A percentile compares a stretch with the other conserved stretches of the same genome.
Conservation (phyloP, 2,329 filamentous ascomycete species). For the Venturia asperata region DNA sequence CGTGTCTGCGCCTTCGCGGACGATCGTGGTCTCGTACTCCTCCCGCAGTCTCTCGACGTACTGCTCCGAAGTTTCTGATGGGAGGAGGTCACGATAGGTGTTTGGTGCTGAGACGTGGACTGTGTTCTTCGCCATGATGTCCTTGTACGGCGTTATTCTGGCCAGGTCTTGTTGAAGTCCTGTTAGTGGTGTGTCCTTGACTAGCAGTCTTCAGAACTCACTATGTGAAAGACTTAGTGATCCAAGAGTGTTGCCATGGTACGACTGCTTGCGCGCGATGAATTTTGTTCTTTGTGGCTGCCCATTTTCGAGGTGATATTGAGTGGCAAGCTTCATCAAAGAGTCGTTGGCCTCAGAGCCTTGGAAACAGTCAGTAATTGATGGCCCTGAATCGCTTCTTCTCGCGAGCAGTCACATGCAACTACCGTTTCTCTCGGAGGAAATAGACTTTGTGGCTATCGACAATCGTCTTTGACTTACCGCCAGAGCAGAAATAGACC, state of each 20-base stretch:
- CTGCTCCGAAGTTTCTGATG: slow-evolving; percentile 47
- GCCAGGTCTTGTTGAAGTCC: slow-evolving; percentile 52
- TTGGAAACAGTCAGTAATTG: slow-evolving; percentile 34
- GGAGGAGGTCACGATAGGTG: slow-evolving; percentile 50
- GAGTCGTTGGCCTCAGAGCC: slow-evolving; percentile 57
- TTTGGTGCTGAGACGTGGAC: slow-evolving; percentile 61
- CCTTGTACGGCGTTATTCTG: slow-evolving; percentile 55
- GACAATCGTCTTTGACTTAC: background rate
- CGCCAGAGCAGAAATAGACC: slow-evolving; percentile 5
- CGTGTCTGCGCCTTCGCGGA: slow-evolving; percentile 53
- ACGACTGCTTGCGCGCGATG: slow-evolving; percentile 59
- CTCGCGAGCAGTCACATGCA: background rate
- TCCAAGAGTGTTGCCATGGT: slow-evolving; percentile 65
- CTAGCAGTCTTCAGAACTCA: background rate
- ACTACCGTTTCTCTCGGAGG: too few relatives aligned
- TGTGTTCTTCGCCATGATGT: slow-evolving; percentile 49
- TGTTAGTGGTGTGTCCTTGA: background rate
- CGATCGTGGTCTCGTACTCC: slow-evolving; percentile 62
- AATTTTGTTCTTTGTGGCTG: slow-evolving; percentile 52
- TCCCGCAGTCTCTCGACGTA: slow-evolving; percentile 55
- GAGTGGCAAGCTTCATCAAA: slow-evolving; percentile 59
- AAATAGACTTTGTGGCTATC: background rate
- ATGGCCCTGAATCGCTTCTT: too few relatives aligned
- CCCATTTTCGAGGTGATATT: slow-evolving; percentile 55
- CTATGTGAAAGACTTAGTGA: slow-evolving; percentile 42